Evolutionary conservation across 2,329 filamentous ascomycete species (phyloP).

Genomic region (Ophiocordyceps robertsii): DNA sequence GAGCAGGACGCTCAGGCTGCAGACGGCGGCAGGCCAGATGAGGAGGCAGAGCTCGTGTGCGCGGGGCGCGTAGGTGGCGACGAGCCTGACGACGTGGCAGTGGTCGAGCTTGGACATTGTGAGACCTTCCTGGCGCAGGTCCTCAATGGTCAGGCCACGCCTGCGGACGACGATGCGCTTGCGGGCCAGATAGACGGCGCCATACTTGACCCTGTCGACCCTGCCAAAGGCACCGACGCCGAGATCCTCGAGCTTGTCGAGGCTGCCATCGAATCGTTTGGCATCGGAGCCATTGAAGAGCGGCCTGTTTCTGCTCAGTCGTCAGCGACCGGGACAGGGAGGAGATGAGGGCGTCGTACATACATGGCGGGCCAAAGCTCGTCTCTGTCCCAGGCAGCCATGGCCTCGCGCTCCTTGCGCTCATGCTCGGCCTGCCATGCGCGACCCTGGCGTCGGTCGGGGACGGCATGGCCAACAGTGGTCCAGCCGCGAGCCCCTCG

Average conservation of each 20-base stretch:
- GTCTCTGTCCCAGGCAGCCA: slow-evolving; percentile 17
- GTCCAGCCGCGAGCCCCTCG: slow-evolving; percentile 16
- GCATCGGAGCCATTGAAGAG: slow-evolving; percentile 16
- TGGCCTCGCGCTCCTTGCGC: slow-evolving; percentile 14
- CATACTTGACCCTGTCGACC: slow-evolving; percentile 29
- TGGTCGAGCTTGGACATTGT: slow-evolving; percentile 34
- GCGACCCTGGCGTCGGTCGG: slow-evolving; percentile 8
- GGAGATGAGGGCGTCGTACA: slow-evolving; percentile 3
- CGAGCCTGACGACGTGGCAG: slow-evolving; percentile 31
- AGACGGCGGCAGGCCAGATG: slow-evolving; percentile 33
- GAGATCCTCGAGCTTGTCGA: slow-evolving; percentile 20
- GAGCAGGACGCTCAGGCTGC: slow-evolving; percentile 28
- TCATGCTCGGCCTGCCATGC: slow-evolving; percentile 17
- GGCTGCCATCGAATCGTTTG: slow-evolving; percentile 18
- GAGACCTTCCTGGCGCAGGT: slow-evolving; percentile 29
- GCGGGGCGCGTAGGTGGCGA: slow-evolving; percentile 30
- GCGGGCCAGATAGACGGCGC: slow-evolving; percentile 27
- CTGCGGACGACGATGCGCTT: slow-evolving; percentile 25
- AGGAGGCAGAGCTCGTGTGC: slow-evolving; percentile 28
- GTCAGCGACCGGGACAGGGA: neutral
- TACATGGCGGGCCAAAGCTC: slow-evolving; percentile 20
- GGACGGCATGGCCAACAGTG: slow-evolving; percentile 14
- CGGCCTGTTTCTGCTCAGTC: slow-evolving; percentile 13
- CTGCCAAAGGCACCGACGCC: slow-evolving; percentile 28
- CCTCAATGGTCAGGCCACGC: slow-evolving; percentile 23